Percentiles rank a stretch among this genome's conserved stretches.
phyloP scores from a whole-genome alignment of 2,329 filamentous ascomycete genomes.

The Colletotrichum godetiae region DNA sequence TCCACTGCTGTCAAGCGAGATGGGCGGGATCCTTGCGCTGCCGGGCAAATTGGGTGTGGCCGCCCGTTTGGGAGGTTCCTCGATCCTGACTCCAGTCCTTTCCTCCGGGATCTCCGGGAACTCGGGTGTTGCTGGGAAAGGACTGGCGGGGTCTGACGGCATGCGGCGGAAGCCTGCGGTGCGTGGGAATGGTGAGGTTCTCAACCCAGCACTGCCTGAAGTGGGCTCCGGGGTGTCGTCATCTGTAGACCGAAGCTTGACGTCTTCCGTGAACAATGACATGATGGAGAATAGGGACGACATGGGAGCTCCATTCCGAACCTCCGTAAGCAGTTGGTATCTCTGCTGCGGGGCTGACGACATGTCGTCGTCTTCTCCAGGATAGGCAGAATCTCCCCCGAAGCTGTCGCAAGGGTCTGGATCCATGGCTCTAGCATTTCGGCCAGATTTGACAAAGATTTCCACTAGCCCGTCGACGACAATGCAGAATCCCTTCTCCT shows the following conservation, averaged over 20 bases:
- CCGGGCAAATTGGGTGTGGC: constrained; percentile 21
- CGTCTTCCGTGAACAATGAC: constrained; percentile 95
- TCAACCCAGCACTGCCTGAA: constrained; percentile 17
- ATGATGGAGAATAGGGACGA: constrained; percentile 98
- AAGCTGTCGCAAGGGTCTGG: constrained; percentile 48
- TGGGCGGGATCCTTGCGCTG: constrained; percentile 73
- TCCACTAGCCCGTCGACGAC: constrained; percentile 97
- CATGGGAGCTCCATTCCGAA: constrained; percentile 98
- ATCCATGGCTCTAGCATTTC: constrained; percentile 55
- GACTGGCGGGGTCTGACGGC: constrained; percentile 35
- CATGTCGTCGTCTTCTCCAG: constrained; percentile 75
- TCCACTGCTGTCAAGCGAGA: constrained; percentile 64
- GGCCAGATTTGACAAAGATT: constrained; percentile 95
- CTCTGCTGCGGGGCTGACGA: constrained; percentile 77
- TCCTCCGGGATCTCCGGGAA: constrained; percentile 17
- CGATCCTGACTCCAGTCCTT: constrained; percentile 14
- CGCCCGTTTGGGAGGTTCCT: constrained; percentile 25
- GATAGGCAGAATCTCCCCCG: constrained; percentile 55
- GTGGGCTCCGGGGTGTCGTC: constrained; percentile 53
- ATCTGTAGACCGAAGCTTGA: constrained; percentile 81
- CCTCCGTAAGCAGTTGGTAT: constrained; percentile 95
- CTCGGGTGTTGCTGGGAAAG: constrained; percentile 23
- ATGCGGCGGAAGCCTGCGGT: constrained; percentile 25
- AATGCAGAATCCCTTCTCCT: constrained; percentile 97
- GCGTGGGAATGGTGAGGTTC: constrained; percentile 27